phyloP scores from a whole-genome alignment of 257 asterid species.

The Osmanthus fragrans region DNA sequence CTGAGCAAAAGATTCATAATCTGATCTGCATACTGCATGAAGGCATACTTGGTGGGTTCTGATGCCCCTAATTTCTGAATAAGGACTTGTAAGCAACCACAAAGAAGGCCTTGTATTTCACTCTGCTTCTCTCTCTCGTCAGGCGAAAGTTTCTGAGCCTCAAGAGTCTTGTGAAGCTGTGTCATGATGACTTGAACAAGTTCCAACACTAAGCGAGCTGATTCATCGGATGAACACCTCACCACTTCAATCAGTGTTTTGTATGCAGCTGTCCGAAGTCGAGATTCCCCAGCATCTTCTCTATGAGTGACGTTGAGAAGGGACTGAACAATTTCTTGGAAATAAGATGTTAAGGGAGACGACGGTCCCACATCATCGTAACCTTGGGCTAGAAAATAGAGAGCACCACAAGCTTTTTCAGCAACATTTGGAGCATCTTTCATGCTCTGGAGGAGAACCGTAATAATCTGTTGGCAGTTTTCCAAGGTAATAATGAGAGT shows the following conservation, averaged over 20 bases:
- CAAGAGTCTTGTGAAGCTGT: conserved; percentile 76
- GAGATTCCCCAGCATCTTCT: conserved; percentile 80
- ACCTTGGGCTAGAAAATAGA: conserved; percentile 73
- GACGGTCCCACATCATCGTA: conserved; percentile 61
- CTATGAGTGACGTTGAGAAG: conserved; percentile 70
- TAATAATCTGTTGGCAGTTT: conserved; percentile 67
- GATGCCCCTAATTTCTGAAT: conserved; percentile 71
- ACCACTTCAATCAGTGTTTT: conserved; percentile 86
- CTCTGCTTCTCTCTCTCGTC: conserved; percentile 76
- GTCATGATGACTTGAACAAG: conserved; percentile 74
- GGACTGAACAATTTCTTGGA: conserved; percentile 80
- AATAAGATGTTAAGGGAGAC: conserved; percentile 71
- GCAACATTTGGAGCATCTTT: conserved; percentile 80
- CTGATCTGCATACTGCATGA: conserved; percentile 79
- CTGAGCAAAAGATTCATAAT: conserved; percentile 69
- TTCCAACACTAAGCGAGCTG: conserved; percentile 70
- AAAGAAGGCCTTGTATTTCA: conserved; percentile 78
- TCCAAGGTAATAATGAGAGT: conserved; percentile 63
- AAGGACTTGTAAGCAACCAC: conserved; percentile 79
- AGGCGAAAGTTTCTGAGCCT: conserved; percentile 67
- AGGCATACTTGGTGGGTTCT: conserved; percentile 58
- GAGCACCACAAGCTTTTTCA: conserved; percentile 87
- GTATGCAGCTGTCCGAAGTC: conserved; percentile 75
- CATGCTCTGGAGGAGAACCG: conserved; percentile 83
- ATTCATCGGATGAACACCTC: conserved; percentile 72